Evolutionary conservation across 768 basidiomycete species (phyloP).

Genomic region (Rhodotorula graminis): DNA sequence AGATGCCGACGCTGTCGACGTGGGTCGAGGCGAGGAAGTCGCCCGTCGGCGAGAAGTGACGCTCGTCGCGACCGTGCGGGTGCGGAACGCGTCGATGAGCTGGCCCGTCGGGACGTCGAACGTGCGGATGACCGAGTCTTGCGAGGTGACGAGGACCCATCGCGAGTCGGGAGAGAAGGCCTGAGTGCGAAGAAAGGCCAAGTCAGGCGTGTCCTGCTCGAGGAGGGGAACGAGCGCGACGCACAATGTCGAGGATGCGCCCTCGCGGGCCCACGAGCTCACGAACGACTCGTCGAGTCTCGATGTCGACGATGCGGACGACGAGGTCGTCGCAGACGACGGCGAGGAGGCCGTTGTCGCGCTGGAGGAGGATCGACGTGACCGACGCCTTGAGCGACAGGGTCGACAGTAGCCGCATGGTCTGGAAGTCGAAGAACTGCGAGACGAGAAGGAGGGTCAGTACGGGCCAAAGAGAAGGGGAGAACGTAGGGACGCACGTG

Average conservation of each 20-base stretch:
- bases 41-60: constrained; percentile 89
- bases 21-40: constrained; percentile 95
- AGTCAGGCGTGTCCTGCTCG: not conserved
- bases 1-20: constrained; percentile 87
- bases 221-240: constrained; percentile 40
- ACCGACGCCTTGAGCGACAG: constrained; percentile 64
- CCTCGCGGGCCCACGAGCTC: constrained; percentile 79
- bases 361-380: constrained; percentile 68
- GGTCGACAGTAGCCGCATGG: constrained; percentile 65
- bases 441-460: not conserved
- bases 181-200: constrained; percentile 50
- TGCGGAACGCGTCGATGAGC: constrained; percentile 86
- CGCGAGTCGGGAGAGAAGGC: constrained; percentile 91
- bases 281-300: constrained; percentile 79
- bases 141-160: constrained; percentile 81
- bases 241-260: constrained; percentile 80
- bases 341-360: constrained; percentile 78
- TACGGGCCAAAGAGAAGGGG: not conserved
- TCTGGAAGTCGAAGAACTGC: constrained; percentile 96
- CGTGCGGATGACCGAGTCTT: constrained; percentile 87
- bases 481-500: constrained; percentile 57
- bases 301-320: constrained; percentile 83
- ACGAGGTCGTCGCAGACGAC: constrained; percentile 77
- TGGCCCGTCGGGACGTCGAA: constrained; percentile 92
- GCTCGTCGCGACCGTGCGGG: constrained; percentile 79